These are phyloP conservation scores for Metschnikowia lochheadii DNA, from an alignment of 805 yeast species.

Conservation along the genomic window DNA sequence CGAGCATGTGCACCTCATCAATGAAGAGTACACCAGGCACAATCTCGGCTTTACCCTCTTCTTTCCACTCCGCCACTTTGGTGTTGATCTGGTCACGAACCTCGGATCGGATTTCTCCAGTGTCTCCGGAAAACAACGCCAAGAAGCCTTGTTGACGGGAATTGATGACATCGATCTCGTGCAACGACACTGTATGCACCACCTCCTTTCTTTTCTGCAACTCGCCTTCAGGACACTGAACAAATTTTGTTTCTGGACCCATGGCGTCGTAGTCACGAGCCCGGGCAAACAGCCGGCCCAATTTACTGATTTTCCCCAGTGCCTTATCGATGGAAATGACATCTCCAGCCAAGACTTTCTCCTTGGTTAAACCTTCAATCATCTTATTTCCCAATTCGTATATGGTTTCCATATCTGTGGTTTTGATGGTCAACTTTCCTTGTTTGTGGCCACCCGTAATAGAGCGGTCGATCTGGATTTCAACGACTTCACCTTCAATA, in stretches of 20 bases:
- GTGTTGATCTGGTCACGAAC: constrained; percentile 95
- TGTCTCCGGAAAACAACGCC: constrained; percentile 92
- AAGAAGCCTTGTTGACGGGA: constrained; percentile 97
- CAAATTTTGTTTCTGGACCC: constrained; percentile 97
- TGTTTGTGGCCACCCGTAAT: constrained; percentile 97
- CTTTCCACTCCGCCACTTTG: constrained; percentile 97
- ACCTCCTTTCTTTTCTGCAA: constrained; percentile 92
- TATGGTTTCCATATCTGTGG: constrained; percentile 98
- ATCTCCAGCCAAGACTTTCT: constrained; percentile 95
- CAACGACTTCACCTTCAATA: constrained; percentile 98
- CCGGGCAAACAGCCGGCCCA: constrained; percentile 93
- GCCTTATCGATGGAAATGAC: constrained; percentile 94
- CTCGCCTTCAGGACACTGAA: constrained; percentile 98
- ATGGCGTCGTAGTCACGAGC: constrained; percentile 98
- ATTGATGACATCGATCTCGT: constrained; percentile 96
- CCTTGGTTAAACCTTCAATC: constrained; percentile 92
- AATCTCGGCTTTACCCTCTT: constrained; percentile 97
- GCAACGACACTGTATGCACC: constrained; percentile 95
- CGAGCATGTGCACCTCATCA: constrained; percentile 98
- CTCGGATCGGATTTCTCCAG: constrained; percentile 95
- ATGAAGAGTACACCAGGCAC: constrained; percentile 96
- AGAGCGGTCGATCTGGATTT: constrained; percentile 88
- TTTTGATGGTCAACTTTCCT: constrained; percentile 93
- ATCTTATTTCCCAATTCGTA: constrained; percentile 92
- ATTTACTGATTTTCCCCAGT: constrained; percentile 86